Conservation (phyloP, 371 early-diverging fungal species). For the Mortierella sp. region DNA sequence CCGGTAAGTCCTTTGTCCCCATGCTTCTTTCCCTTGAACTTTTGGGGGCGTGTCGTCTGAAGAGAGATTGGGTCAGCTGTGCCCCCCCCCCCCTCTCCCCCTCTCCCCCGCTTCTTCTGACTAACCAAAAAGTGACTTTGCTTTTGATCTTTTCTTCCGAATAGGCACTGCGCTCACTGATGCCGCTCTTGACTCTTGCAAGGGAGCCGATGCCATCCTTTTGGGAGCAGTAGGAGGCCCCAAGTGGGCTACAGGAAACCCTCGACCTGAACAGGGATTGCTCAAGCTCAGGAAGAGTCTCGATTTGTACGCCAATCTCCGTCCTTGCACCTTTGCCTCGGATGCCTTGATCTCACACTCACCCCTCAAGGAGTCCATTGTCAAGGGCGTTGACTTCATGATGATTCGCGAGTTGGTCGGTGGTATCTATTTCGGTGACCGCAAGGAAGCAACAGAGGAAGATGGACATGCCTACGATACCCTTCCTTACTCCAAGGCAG, state of each 20-base stretch:
- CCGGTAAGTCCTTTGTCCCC: conserved; percentile 61
- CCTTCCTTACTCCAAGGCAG: conserved; percentile 88
- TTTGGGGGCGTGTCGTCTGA: background rate
- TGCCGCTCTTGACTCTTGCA: conserved; percentile 80
- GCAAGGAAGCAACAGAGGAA: conserved; percentile 76
- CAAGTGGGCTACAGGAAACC: conserved; percentile 86
- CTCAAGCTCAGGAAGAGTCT: conserved; percentile 90
- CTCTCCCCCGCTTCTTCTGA: no score
- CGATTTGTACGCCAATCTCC: conserved; percentile 94
- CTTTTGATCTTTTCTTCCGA: background rate
- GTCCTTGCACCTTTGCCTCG: conserved; percentile 94
- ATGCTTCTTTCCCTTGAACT: background rate
- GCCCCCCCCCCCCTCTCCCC: no score
- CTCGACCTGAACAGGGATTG: conserved; percentile 95
- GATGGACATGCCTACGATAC: conserved; percentile 92
- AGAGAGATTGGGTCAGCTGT: no score
- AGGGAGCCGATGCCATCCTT: conserved; percentile 87
- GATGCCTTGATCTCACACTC: conserved; percentile 82
- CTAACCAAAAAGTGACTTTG: conserved; percentile 19
- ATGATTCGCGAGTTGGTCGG: conserved; percentile 96
- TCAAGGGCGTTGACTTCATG: conserved; percentile 88
- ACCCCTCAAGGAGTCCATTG: conserved; percentile 91
- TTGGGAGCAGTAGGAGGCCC: conserved; percentile 98
- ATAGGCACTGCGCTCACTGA: conserved; percentile 88
- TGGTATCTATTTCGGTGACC: conserved; percentile 97